phyloP scores from a whole-genome alignment of 1,284 basidiomycete genomes.

The Cystobasidium pallidum region DNA sequence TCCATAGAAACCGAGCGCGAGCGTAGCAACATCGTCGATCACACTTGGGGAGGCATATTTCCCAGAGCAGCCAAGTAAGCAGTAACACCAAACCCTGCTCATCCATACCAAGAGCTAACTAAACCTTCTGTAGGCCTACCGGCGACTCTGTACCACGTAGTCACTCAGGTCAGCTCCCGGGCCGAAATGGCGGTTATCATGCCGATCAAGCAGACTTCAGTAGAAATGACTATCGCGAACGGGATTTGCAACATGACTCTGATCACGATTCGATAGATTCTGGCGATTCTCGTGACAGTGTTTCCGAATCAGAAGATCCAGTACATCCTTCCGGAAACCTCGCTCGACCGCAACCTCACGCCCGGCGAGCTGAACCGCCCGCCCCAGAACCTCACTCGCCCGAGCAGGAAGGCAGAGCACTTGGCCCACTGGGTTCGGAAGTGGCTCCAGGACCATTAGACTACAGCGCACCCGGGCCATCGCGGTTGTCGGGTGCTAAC shows the following conservation, averaged over 20 bases:
- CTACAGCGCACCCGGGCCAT: not conserved
- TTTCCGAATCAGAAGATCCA: not conserved
- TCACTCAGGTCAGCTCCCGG: not conserved
- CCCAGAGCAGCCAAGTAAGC: slow-evolving; percentile 23
- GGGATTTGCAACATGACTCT: not conserved
- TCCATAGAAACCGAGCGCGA: slow-evolving; percentile 13
- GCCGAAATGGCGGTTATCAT: not conserved
- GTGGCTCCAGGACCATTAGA: not conserved
- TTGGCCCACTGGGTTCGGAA: not conserved
- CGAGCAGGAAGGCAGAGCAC: not conserved
- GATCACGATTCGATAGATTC: not conserved
- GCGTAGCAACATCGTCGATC: slow-evolving; percentile 3
- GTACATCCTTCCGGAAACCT: not conserved
- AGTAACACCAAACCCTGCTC: not conserved
- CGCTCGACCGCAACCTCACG: not conserved
- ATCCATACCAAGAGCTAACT: not conserved
- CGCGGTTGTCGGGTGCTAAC: not conserved
- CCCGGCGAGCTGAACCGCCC: not conserved
- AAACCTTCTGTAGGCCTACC: no score
- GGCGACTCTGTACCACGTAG: not conserved
- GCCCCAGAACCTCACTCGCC: not conserved
- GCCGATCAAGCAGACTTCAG: not conserved
- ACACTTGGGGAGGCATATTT: slow-evolving; percentile 29
- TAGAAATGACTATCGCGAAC: not conserved
- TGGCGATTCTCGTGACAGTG: not conserved